Percentiles rank a stretch among this genome's conserved stretches.
Evolutionary conservation across 257 asterid species (phyloP).

Genomic region (Jacaranda mimosifolia): DNA sequence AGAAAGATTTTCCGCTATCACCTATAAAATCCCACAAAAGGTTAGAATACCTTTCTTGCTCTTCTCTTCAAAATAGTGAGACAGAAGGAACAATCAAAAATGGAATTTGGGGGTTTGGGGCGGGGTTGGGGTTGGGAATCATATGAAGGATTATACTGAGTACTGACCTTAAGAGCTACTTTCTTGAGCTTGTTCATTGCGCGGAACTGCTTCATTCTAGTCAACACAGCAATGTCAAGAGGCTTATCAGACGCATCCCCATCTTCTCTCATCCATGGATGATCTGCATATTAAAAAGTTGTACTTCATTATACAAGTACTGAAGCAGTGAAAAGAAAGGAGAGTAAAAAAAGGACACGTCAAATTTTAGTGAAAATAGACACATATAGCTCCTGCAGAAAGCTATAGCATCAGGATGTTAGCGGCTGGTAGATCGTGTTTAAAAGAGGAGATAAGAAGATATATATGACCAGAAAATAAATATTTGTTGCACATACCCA

Average conservation of each 20-base stretch:
- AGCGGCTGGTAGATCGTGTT: not conserved
- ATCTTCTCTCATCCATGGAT: conserved; percentile 98
- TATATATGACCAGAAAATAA: too few species aligned
- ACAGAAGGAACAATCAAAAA: not conserved
- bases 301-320: conserved; percentile 1
- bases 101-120: too few species aligned
- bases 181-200: conserved; percentile 99
- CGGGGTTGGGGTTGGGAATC: not conserved
- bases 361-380: not conserved
- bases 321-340: too few species aligned
- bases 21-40: conserved; percentile 50
- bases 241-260: conserved; percentile 96
- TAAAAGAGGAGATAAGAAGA: too few species aligned
- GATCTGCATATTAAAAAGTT: conserved; percentile 55
- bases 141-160: conserved; percentile 25
- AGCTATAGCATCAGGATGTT: not conserved
- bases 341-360: not conserved
- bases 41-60: not conserved
- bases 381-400: not conserved
- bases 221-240: conserved; percentile 86
- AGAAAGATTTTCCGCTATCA: conserved; percentile 90
- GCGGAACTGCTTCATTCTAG: conserved; percentile 93
- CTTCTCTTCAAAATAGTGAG: conserved; percentile 1
- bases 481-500: too few species aligned
- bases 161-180: conserved; percentile 86